Base-by-base conservation (phyloP, 2,329 filamentous ascomycete genomes). In the Exophiala aquamarina region DNA sequence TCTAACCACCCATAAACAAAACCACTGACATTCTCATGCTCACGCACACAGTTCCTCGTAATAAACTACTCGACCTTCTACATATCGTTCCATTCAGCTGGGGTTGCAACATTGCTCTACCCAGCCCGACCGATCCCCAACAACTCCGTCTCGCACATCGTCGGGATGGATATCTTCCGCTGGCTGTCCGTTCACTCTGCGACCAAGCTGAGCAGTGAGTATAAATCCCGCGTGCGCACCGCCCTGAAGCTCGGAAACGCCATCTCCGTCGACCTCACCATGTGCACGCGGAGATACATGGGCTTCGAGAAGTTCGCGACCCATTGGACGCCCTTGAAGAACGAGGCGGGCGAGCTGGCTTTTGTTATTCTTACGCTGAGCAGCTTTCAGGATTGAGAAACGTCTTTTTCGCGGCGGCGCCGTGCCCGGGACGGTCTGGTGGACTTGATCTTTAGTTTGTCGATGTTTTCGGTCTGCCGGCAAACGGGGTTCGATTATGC, bases 81-180 rank as follows among this genome's bases (percentile, higher is more conserved):
- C 44, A 68, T 80, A 23, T 62, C 69, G 6, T 76, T 71, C 59
- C 73, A 70, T 55, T 78, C 75, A 1, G 64, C 67, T 5, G 68
- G 71, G 9, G 70, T 77, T 38, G 64, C 75, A 1, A 70, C 76
- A 9, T 63, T 77, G 9, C 67, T 82, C 1, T 70, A 44, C 26
- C 45, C 51, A 3, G 29, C 45, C 10, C 26, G 29, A 18, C 37
- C 41, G 21, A 18, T 17, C 19, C 13, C 33, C 8, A 41, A 21
- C n/a, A 35, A 2, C 63, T 63, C 13, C 59, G 65, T 75, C 13
- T 59, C 45, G 14, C 35, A 43, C 14, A 39, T 47, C 39, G 38
- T 70, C 38, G 70, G 74, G 37, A 71, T 69, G 52, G 77, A 82
- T 49, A 68, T 81, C 10, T 82, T 82, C 59, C 69, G 72, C 32